Conservation (phyloP, 2,329 filamentous ascomycete species). For the Ambrosiella beaveri region DNA sequence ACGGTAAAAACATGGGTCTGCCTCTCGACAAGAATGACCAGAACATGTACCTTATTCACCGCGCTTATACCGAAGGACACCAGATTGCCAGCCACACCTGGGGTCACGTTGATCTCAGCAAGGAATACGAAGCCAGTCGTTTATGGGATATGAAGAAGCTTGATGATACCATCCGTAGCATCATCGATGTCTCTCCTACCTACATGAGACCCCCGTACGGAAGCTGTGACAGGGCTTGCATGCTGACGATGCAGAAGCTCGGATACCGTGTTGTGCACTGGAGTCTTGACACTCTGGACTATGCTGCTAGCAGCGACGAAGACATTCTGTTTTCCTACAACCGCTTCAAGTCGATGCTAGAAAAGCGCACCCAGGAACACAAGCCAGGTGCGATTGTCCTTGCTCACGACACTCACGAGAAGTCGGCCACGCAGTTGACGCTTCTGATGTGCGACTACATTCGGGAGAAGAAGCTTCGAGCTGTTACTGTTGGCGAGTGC, state of each 20-base stretch:
- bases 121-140: conserved; percentile 20
- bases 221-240: conserved; percentile 23
- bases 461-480: conserved; percentile 3
- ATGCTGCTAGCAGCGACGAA: conserved; percentile 31
- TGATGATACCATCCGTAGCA: conserved; percentile 27
- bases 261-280: conserved; percentile 40
- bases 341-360: conserved; percentile 17
- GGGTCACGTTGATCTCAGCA: conserved; percentile 28
- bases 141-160: conserved; percentile 26
- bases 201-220: conserved; percentile 31
- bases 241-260: conserved; percentile 21
- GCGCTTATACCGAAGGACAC: conserved; percentile 37
- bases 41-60: conserved; percentile 18
- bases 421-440: conserved; percentile 27
- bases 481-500: conserved; percentile 27
- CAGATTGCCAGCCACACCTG: conserved; percentile 41
- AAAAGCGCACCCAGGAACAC: conserved; percentile 13
- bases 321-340: conserved; percentile 31
- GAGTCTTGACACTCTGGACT: conserved; percentile 45
- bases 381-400: conserved; percentile 31
- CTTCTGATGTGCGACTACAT: conserved; percentile 13
- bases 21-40: conserved; percentile 14
- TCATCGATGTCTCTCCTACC: conserved; percentile 25
- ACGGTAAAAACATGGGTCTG: conserved; percentile 20
- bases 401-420: conserved; percentile 33